Evolutionary conservation across 2,329 filamentous ascomycete species (phyloP).

Genomic region (Penicillium corylophilum): DNA sequence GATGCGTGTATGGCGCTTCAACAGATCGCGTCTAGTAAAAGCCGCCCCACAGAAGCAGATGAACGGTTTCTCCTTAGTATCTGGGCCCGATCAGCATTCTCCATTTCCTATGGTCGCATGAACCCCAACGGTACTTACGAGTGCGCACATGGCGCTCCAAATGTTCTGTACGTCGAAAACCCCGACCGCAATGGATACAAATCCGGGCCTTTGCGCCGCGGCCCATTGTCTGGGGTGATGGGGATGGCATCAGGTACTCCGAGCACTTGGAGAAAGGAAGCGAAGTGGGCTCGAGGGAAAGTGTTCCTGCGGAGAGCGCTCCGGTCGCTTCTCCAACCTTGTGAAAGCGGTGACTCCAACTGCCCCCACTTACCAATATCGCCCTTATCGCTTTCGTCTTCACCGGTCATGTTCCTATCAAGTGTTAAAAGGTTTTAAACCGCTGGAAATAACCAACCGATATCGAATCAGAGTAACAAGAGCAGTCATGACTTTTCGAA

Average conservation of each 20-base stretch:
- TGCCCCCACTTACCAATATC: neutral
- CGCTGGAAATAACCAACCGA: neutral
- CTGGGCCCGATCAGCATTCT: slow-evolving; percentile 19
- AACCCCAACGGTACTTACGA: slow-evolving; percentile 26
- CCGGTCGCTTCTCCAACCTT: slow-evolving; percentile 9
- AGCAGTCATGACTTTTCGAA: neutral
- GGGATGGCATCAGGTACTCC: slow-evolving; percentile 32
- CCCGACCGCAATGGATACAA: slow-evolving; percentile 35
- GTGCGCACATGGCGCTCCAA: slow-evolving; percentile 38
- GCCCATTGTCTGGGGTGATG: slow-evolving; percentile 28
- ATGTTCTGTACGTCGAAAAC: slow-evolving; percentile 36
- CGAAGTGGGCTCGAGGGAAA: slow-evolving; percentile 14
- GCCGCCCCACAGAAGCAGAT: slow-evolving; percentile 38
- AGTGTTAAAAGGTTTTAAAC: neutral
- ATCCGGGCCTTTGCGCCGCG: slow-evolving; percentile 33
- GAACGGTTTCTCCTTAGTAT: slow-evolving; percentile 39
- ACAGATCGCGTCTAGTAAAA: slow-evolving; percentile 36
- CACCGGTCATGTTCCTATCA: neutral
- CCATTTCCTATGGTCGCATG: neutral
- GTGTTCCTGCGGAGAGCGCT: slow-evolving; percentile 7
- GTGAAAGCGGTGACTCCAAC: slow-evolving; percentile 21
- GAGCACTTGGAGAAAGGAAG: slow-evolving; percentile 26
- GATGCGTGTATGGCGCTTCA: slow-evolving; percentile 36
- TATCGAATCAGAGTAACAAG: neutral
- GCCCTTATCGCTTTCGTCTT: neutral